Conservation (phyloP, 352 stramenopile species). For the Salisapilia sapeloensis region DNA sequence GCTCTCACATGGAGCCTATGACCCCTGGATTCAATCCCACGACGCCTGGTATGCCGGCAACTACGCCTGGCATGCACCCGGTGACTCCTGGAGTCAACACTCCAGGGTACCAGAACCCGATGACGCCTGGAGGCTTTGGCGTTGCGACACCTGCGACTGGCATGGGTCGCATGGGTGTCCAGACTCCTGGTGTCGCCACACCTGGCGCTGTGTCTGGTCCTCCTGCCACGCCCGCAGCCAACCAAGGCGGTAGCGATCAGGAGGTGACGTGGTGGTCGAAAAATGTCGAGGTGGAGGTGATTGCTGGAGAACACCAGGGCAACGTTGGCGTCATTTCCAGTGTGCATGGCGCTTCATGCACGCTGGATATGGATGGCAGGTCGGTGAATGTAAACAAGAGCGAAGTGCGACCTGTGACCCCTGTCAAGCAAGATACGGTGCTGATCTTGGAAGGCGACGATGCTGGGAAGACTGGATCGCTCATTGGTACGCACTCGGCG, state of each 20-base stretch:
- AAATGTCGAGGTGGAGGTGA: conserved; percentile 69
- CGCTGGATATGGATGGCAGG: conserved; percentile 64
- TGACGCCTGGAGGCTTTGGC: conserved; percentile 67
- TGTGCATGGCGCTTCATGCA: conserved; percentile 50
- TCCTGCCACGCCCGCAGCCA: conserved; percentile 65
- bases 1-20: conserved; percentile 72
- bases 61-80: conserved; percentile 67
- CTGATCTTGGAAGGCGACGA: conserved; percentile 78
- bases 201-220: conserved; percentile 54
- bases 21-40: conserved; percentile 79
- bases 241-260: conserved; percentile 23
- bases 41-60: conserved; percentile 55
- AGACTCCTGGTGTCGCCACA: conserved; percentile 42
- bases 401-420: conserved; percentile 55
- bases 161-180: conserved; percentile 50
- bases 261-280: conserved; percentile 83
- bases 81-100: conserved; percentile 71
- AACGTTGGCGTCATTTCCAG: conserved; percentile 63
- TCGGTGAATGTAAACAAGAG: conserved; percentile 44
- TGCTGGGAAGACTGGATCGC: conserved; percentile 60
- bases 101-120: conserved; percentile 72
- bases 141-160: conserved; percentile 39
- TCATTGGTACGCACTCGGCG: conserved; percentile 75
- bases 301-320: conserved; percentile 38
- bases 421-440: conserved; percentile 77